Conservation (phyloP, 2,329 filamentous ascomycete genomes). For the Magnaporthiopsis rhizophila region DNA sequence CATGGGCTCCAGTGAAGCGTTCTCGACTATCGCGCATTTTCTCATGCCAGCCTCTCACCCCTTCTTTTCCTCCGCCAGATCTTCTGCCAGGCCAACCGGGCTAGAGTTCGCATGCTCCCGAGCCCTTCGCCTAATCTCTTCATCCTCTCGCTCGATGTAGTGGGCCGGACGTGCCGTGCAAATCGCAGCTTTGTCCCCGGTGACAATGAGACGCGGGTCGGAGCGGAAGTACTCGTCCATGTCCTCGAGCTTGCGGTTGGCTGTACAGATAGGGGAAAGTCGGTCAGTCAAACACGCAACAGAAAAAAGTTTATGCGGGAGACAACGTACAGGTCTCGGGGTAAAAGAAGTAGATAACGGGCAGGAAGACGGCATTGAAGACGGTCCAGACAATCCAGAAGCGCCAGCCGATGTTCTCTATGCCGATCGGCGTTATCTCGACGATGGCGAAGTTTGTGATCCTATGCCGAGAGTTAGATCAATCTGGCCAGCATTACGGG, state of each 20-base stretch:
- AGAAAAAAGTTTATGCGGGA: too few relatives aligned
- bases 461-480: not conserved
- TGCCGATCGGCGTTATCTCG: constrained; percentile 27
- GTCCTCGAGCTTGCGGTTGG: constrained; percentile 7
- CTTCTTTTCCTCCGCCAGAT: too few relatives aligned
- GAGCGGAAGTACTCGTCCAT: constrained; percentile 2
- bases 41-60: too few relatives aligned
- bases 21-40: too few relatives aligned
- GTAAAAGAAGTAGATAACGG: constrained; percentile 40
- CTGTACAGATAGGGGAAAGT: not conserved
- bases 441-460: constrained; percentile 24
- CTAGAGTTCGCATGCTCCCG: not conserved
- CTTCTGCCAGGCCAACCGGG: too few relatives aligned
- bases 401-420: constrained; percentile 38
- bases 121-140: not conserved
- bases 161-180: not conserved
- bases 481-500: too few relatives aligned
- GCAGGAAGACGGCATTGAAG: constrained; percentile 37
- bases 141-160: not conserved
- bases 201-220: not conserved
- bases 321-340: constrained; percentile 29
- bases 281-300: not conserved
- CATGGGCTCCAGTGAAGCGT: too few relatives aligned
- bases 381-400: constrained; percentile 46
- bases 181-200: not conserved